Conservation (phyloP, 768 basidiomycete genomes). For the Hygrocybe coccinea region DNA sequence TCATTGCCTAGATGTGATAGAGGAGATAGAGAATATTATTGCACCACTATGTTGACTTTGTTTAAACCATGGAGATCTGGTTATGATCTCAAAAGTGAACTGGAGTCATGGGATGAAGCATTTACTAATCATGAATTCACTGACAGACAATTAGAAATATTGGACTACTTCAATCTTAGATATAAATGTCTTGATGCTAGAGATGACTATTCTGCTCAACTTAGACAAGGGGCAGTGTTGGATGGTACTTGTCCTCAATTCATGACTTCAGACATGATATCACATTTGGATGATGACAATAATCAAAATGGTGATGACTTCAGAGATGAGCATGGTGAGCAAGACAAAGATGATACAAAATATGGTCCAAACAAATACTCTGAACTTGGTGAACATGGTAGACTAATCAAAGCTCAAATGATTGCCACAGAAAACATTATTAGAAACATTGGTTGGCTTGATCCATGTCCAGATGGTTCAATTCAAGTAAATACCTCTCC, state of each 20-base stretch:
- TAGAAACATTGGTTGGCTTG: not conserved
- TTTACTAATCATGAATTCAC: conserved; percentile 16
- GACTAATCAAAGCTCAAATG: not conserved
- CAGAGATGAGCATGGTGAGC: not conserved
- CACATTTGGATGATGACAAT: not conserved
- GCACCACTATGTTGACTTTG: conserved; percentile 19
- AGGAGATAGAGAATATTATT: conserved; percentile 31
- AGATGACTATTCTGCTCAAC: conserved; percentile 24
- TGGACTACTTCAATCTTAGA: conserved; percentile 23
- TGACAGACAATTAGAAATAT: conserved; percentile 10
- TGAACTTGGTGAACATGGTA: not conserved
- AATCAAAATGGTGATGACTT: not conserved
- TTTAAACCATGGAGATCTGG: conserved; percentile 21
- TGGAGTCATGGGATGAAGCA: conserved; percentile 16
- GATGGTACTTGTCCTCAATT: not conserved
- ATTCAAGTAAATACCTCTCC: not conserved
- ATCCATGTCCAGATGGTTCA: not conserved
- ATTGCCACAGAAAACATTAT: not conserved
- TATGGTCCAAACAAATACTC: not conserved
- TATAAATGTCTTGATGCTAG: conserved; percentile 30
- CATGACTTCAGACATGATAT: not conserved
- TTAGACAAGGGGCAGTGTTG: conserved; percentile 10
- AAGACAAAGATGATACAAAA: not conserved
- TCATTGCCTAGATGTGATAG: conserved; percentile 25
- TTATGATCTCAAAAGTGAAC: conserved; percentile 15